Conservation (phyloP, 768 basidiomycete genomes). For the Crucibulum laeve region DNA sequence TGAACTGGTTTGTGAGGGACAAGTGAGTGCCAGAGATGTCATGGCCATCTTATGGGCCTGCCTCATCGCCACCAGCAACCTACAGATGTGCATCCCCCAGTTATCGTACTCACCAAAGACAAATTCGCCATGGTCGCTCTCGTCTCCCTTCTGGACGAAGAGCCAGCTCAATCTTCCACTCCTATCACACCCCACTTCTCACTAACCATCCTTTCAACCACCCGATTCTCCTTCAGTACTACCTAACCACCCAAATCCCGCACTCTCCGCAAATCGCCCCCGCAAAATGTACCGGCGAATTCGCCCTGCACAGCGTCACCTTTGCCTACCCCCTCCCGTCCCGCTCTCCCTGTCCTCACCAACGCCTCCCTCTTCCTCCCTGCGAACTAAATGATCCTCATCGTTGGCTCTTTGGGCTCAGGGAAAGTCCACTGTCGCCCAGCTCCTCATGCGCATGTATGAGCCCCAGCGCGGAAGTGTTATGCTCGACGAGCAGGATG, state of each 20-base stretch:
- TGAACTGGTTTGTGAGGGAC: conserved; percentile 79
- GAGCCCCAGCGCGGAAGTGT: conserved; percentile 57
- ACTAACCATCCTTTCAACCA: conserved; percentile 20
- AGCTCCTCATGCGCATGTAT: conserved; percentile 81
- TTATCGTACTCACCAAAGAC: conserved; percentile 76
- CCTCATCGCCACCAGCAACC: conserved; percentile 80
- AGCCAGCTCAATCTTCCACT: conserved; percentile 19
- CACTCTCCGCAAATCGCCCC: conserved; percentile 65
- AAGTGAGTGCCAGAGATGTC: conserved; percentile 66
- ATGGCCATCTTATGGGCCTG: conserved; percentile 99
- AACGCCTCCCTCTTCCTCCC: conserved; percentile 64
- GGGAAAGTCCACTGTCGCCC: conserved; percentile 88
- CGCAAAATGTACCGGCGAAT: conserved; percentile 61
- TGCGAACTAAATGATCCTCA: conserved; percentile 80
- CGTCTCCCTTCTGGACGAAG: conserved; percentile 54
- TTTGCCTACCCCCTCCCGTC: conserved; percentile 84
- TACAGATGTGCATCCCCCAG: conserved; percentile 85
- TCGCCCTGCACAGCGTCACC: conserved; percentile 65
- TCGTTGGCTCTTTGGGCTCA: conserved; percentile 92
- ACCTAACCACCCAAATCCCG: conserved; percentile 31
- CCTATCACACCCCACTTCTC: not conserved
- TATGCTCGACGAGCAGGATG: conserved; percentile 76
- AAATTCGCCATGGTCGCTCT: conserved; percentile 77
- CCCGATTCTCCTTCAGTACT: conserved; percentile 50
- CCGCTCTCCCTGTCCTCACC: conserved; percentile 64